Conservation (phyloP, 2,329 filamentous ascomycete species). For the Pseudopithomyces chartarum region DNA sequence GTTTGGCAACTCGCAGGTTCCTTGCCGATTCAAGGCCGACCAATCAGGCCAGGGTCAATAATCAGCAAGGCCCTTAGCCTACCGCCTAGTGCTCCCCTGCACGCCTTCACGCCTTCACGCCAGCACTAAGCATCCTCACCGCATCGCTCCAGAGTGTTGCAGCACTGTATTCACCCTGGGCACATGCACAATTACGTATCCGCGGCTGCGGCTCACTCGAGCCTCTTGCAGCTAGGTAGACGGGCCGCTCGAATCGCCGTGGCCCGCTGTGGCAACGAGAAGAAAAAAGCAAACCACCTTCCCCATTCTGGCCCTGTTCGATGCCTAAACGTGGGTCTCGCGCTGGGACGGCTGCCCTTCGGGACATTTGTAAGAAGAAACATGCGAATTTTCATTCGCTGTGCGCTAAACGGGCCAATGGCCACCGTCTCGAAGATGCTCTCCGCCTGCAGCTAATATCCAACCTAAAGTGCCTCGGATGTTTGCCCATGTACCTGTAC, state of each 20-base stretch:
- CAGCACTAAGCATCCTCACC: background rate
- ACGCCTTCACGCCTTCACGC: background rate
- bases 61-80: conserved; percentile 12
- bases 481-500: no score
- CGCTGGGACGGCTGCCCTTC: background rate
- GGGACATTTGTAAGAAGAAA: conserved; percentile 3
- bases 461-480: background rate
- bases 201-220: conserved; percentile 4
- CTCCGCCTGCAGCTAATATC: background rate
- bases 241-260: background rate
- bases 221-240: conserved; percentile 7
- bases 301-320: background rate
- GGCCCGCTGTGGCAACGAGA: conserved; percentile 6
- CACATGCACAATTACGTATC: conserved; percentile 1
- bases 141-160: background rate
- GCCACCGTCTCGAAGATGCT: background rate
- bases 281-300: conserved; percentile 4
- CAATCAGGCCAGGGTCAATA: conserved; percentile 17
- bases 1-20: conserved; percentile 2
- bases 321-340: background rate
- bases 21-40: conserved; percentile 10
- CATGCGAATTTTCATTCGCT: background rate
- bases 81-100: background rate
- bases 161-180: background rate
- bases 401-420: background rate